Evolutionary conservation across 2,329 filamentous ascomycete genomes (phyloP).

Genomic region (Thyridium curvatum): DNA sequence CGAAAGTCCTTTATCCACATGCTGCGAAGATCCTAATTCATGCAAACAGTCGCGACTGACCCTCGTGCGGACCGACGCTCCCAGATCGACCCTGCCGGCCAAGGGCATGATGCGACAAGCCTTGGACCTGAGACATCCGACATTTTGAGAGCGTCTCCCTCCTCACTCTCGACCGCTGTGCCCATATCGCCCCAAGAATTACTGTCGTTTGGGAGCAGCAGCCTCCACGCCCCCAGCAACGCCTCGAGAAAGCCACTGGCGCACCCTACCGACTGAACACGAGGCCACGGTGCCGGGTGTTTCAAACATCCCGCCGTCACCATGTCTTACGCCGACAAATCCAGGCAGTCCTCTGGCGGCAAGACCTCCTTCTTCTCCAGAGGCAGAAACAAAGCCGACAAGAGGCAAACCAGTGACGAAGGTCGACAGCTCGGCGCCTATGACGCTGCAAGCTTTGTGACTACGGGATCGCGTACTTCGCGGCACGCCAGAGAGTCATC

Average conservation of each 20-base stretch:
- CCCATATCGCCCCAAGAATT: constrained; percentile 8
- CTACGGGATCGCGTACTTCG: constrained; percentile 62
- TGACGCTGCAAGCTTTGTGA: constrained; percentile 46
- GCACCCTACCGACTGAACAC: background rate
- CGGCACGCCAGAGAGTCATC: constrained; percentile 71
- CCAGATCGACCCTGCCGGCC: constrained; percentile 8
- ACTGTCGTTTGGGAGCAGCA: background rate
- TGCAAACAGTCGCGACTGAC: constrained; percentile 12
- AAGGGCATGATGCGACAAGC: constrained; percentile 34
- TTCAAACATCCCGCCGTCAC: constrained; percentile 14
- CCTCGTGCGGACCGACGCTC: constrained; percentile 7
- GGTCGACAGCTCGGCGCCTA: constrained; percentile 46
- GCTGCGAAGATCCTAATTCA: constrained; percentile 13
- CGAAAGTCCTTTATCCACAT: constrained; percentile 13
- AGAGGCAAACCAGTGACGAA: constrained; percentile 56
- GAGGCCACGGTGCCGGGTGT: constrained; percentile 9
- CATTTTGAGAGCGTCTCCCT: constrained; percentile 24
- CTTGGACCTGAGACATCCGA: constrained; percentile 30
- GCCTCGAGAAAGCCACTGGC: background rate
- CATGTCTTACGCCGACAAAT: constrained; percentile 67
- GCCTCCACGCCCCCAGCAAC: background rate
- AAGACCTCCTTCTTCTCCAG: constrained; percentile 75
- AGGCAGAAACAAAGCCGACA: constrained; percentile 71
- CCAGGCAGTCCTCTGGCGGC: constrained; percentile 68
- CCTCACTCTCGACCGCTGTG: constrained; percentile 11